phyloP scores from a whole-genome alignment of 257 asterid genomes.

The Ligustrum vulgare region DNA sequence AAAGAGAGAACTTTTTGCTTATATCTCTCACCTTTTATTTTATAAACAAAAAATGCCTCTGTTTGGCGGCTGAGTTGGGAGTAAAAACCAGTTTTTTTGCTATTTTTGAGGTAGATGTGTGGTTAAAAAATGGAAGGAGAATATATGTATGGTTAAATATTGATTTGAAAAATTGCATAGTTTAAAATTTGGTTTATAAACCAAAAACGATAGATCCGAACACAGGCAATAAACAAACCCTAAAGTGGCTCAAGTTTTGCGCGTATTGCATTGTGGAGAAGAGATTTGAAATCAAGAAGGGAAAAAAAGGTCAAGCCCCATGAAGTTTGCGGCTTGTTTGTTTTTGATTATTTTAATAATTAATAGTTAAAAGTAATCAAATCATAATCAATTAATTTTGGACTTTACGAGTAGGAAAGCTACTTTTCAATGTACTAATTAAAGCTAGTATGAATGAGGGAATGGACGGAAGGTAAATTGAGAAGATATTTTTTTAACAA shows the following conservation, averaged over 20 bases:
- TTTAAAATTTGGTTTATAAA: too few species aligned
- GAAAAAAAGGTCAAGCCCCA: not conserved
- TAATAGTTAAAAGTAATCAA: not conserved
- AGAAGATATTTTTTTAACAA: not conserved
- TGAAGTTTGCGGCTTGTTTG: not conserved
- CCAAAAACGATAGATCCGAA: too few species aligned
- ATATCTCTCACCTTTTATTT: not conserved
- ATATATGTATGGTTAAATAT: too few species aligned
- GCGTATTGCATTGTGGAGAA: not conserved
- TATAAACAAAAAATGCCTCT: too few species aligned
- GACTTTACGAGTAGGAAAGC: not conserved
- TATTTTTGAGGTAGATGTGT: too few species aligned
- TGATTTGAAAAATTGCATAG: too few species aligned
- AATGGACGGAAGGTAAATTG: not conserved
- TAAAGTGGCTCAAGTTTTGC: too few species aligned
- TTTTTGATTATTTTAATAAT: not conserved
- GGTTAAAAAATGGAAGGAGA: too few species aligned
- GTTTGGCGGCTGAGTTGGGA: too few species aligned
- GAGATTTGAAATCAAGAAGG: not conserved
- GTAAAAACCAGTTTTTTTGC: too few species aligned
- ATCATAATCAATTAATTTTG: not conserved
- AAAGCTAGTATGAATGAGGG: not conserved
- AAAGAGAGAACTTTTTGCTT: not conserved
- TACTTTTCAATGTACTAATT: not conserved
- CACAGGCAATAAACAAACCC: too few species aligned